A percentile compares a stretch with the other conserved stretches of the same genome.
Conservation (phyloP, 75 land plant species). For the Selaginella moellendorffii region DNA sequence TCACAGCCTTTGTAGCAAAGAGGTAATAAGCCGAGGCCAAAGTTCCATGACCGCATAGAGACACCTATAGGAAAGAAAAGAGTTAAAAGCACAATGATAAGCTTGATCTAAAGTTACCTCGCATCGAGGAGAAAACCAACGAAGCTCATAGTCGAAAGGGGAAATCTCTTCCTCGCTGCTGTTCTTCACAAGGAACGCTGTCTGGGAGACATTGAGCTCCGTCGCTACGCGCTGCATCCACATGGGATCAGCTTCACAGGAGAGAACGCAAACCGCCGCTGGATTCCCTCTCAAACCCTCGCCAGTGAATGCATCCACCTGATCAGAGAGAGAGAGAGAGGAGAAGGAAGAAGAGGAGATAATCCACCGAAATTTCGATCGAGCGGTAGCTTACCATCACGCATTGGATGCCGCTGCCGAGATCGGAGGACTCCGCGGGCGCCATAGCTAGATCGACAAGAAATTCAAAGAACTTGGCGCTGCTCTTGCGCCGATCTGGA, state of each 20-base stretch:
- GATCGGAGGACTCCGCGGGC: no score
- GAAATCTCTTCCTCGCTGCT: background rate
- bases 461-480: no score
- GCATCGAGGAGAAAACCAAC: background rate
- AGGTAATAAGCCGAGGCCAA: constrained; percentile 33
- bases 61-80: no score
- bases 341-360: no score
- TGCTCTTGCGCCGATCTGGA: no score
- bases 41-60: constrained; percentile 40
- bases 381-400: no score
- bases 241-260: constrained; percentile 19
- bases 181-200: constrained; percentile 37
- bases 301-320: constrained; percentile 74
- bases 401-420: no score
- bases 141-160: background rate
- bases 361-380: no score
- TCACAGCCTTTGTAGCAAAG: constrained; percentile 22
- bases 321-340: no score
- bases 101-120: no score
- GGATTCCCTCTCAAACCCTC: constrained; percentile 64
- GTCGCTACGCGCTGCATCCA: constrained; percentile 64
- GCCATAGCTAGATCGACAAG: no score
- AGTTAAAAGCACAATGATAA: no score
- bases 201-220: constrained; percentile 70
- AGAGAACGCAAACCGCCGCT: constrained; percentile 59